phyloP scores from a whole-genome alignment of 2,329 filamentous ascomycete genomes.

The Cryphonectria japonica region DNA sequence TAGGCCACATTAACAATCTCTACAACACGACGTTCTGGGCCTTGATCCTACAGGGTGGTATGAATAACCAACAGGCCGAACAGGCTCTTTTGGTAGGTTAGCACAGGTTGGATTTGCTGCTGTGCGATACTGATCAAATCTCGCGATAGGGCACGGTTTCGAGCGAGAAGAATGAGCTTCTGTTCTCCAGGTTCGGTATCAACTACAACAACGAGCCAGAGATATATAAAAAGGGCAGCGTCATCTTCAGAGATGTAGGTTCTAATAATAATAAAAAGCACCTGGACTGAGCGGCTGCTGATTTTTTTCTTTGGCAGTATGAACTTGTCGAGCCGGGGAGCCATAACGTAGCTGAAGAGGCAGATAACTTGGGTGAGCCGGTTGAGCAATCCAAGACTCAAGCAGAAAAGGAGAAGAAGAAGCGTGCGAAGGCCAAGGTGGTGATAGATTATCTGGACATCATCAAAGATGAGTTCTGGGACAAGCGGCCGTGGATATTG shows the following conservation, averaged over 20 bases:
- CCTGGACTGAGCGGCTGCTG: background rate
- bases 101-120: background rate
- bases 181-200: conserved; percentile 85
- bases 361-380: conserved; percentile 56
- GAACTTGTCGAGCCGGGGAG: conserved; percentile 66
- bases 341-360: conserved; percentile 50
- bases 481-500: conserved; percentile 80
- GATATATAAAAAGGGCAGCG: conserved; percentile 91
- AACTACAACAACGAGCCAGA: conserved; percentile 98
- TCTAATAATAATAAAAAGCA: too few species aligned
- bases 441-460: conserved; percentile 88
- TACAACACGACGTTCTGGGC: conserved; percentile 98
- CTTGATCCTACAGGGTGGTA: conserved; percentile 76
- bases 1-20: conserved; percentile 95
- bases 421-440: conserved; percentile 77
- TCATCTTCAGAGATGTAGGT: conserved; percentile 79
- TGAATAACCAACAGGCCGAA: conserved; percentile 80
- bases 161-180: conserved; percentile 92
- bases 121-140: background rate
- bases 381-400: conserved; percentile 74
- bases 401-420: conserved; percentile 80
- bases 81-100: conserved; percentile 70
- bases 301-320: conserved; percentile 53
- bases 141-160: conserved; percentile 72
- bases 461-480: conserved; percentile 95